Percentiles rank a stretch among this genome's conserved stretches.
Conservation (phyloP, 345 rosid genomes). For the Isatis tinctoria region DNA sequence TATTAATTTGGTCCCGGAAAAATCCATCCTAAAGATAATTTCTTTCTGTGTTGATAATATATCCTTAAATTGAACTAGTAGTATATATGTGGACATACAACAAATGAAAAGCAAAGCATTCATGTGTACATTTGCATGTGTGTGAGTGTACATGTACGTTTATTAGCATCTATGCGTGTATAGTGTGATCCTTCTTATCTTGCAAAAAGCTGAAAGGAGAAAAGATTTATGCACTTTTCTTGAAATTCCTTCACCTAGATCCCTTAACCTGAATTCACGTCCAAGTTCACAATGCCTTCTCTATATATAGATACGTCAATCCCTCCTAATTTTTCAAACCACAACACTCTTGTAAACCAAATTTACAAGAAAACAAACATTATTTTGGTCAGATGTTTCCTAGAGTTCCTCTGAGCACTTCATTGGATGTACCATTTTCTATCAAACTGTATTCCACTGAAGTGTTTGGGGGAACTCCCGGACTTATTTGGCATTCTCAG, state of each 20-base stretch:
- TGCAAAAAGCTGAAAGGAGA: neutral
- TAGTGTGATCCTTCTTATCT: constrained; percentile 1
- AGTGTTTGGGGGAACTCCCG: constrained; percentile 32
- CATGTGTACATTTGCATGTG: neutral
- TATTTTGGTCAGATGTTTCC: constrained; percentile 11
- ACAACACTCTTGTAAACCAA: neutral
- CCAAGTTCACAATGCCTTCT: constrained; percentile 12
- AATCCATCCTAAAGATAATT: too few species aligned
- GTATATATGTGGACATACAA: neutral
- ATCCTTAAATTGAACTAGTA: too few species aligned
- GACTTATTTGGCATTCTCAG: neutral
- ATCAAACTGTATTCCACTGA: constrained; percentile 1
- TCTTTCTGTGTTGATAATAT: too few species aligned
- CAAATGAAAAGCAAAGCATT: neutral
- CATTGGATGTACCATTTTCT: neutral
- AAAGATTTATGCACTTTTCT: constrained; percentile 6
- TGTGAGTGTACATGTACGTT: neutral
- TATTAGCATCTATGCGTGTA: neutral
- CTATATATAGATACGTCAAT: neutral
- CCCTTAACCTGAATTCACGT: constrained; percentile 25
- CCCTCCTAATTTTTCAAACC: constrained; percentile 1
- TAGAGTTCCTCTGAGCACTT: constrained; percentile 28
- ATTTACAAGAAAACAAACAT: neutral
- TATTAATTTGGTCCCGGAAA: too few species aligned
- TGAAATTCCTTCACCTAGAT: constrained; percentile 1